These are phyloP conservation scores for Helenozyma baotianmanensis DNA, from an alignment of 805 yeast species.

Conservation along the genomic window DNA sequence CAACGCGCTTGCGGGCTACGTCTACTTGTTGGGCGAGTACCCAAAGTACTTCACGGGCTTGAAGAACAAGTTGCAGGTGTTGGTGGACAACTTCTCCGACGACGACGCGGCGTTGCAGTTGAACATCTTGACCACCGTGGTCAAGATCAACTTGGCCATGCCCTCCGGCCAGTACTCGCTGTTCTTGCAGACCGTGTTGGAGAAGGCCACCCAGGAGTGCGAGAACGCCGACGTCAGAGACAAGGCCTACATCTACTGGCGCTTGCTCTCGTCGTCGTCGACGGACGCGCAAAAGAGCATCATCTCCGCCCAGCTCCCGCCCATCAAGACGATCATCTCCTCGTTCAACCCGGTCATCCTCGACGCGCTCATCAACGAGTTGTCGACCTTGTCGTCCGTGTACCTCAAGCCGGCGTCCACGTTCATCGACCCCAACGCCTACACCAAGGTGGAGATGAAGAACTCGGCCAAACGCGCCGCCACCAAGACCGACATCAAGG, in stretches of 20 bases:
- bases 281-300: slow-evolving; percentile 45
- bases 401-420: slow-evolving; percentile 77
- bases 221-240: slow-evolving; percentile 78
- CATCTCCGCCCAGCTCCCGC: slow-evolving; percentile 61
- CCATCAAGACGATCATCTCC: slow-evolving; percentile 68
- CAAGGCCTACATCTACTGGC: slow-evolving; percentile 76
- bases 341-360: slow-evolving; percentile 64
- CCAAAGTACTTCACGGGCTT: slow-evolving; percentile 55
- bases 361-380: slow-evolving; percentile 64
- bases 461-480: slow-evolving; percentile 13
- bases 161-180: slow-evolving; percentile 26
- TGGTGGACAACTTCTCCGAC: slow-evolving; percentile 52
- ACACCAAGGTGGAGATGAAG: slow-evolving; percentile 13
- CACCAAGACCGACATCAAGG: slow-evolving; percentile 51
- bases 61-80: slow-evolving; percentile 39
- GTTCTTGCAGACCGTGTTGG: slow-evolving; percentile 55
- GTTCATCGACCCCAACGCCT: slow-evolving; percentile 43
- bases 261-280: slow-evolving; percentile 53
- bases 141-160: slow-evolving; percentile 43
- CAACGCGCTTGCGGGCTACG: slow-evolving; percentile 54
- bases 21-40: slow-evolving; percentile 73
- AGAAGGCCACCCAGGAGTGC: slow-evolving; percentile 57
- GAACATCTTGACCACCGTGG: slow-evolving; percentile 55
- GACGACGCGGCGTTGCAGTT: slow-evolving; percentile 60
- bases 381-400: slow-evolving; percentile 83